Conservation (phyloP, 2,329 filamentous ascomycete genomes). For the Xylaria sp. region DNA sequence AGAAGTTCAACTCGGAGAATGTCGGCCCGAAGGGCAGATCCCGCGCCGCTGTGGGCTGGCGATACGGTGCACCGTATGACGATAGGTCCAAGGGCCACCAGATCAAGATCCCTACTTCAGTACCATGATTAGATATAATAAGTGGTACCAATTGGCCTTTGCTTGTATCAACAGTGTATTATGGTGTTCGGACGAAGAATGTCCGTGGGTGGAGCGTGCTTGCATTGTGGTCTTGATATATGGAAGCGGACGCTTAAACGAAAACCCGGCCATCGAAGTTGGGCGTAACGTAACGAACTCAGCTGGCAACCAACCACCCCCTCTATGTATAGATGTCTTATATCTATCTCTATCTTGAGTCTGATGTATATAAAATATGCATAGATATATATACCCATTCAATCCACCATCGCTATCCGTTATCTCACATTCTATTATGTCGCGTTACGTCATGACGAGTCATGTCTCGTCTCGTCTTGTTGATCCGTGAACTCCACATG, state of each 20-base stretch:
- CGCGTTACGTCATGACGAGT: neutral
- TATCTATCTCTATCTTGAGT: conserved; percentile 31
- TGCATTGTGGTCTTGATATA: conserved; percentile 27
- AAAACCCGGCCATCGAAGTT: conserved; percentile 8
- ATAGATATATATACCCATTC: conserved; percentile 42
- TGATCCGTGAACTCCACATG: conserved; percentile 43
- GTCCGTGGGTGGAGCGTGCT: conserved; percentile 13
- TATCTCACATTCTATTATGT: conserved; percentile 8
- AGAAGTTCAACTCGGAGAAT: conserved; percentile 66
- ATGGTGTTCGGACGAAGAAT: conserved; percentile 24
- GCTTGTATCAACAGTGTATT: conserved; percentile 46
- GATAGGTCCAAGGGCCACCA: conserved; percentile 71
- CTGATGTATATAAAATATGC: conserved; percentile 34
- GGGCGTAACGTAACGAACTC: conserved; percentile 7
- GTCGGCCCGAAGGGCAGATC: conserved; percentile 66
- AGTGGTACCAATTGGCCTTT: conserved; percentile 3
- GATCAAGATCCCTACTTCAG: conserved; percentile 74
- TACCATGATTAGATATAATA: conserved; percentile 56
- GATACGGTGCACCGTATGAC: conserved; percentile 71
- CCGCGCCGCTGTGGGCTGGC: conserved; percentile 65
- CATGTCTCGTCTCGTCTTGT: neutral
- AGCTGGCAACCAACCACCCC: conserved; percentile 30
- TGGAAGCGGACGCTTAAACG: conserved; percentile 14
- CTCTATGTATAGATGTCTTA: conserved; percentile 38
- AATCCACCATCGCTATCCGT: conserved; percentile 26